Percentiles rank a stretch among this genome's conserved stretches.
Conservation (phyloP, 805 yeast species). For the Jamesozyma spencerorum region DNA sequence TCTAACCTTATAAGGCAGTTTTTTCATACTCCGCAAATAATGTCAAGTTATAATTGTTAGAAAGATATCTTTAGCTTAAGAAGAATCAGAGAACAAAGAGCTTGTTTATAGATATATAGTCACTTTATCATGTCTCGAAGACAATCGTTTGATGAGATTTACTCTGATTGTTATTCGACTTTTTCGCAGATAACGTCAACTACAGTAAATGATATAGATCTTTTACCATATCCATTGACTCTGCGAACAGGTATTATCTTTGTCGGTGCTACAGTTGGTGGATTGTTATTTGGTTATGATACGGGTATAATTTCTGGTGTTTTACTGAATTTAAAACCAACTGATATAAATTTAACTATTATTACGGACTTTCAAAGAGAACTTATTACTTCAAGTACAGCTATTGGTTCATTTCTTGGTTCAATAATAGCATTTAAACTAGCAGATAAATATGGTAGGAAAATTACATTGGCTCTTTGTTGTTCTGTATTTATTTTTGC, state of each 20-base stretch:
- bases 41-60: too few species aligned
- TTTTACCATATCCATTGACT: constrained; percentile 20
- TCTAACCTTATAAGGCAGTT: too few species aligned
- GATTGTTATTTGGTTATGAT: constrained; percentile 55
- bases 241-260: constrained; percentile 14
- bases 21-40: too few species aligned
- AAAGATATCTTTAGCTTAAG: too few species aligned
- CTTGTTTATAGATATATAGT: too few species aligned
- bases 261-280: constrained; percentile 43
- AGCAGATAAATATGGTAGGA: constrained; percentile 43
- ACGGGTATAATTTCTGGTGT: constrained; percentile 59
- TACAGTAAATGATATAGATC: constrained; percentile 26
- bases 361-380: constrained; percentile 34
- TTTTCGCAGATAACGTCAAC: constrained; percentile 22
- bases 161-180: constrained; percentile 25
- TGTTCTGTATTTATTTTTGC: constrained; percentile 39
- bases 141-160: constrained; percentile 13
- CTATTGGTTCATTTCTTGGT: constrained; percentile 48
- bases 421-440: constrained; percentile 41
- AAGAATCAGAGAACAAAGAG: too few species aligned
- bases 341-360: constrained; percentile 28
- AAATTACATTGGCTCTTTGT: constrained; percentile 32
- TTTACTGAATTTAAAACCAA: constrained; percentile 37
- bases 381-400: constrained; percentile 36
- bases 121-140: constrained; percentile 1